These are phyloP conservation scores for Phytopythium chamaehyphon DNA, from an alignment of 352 stramenopile genomes.

Conservation along the genomic window DNA sequence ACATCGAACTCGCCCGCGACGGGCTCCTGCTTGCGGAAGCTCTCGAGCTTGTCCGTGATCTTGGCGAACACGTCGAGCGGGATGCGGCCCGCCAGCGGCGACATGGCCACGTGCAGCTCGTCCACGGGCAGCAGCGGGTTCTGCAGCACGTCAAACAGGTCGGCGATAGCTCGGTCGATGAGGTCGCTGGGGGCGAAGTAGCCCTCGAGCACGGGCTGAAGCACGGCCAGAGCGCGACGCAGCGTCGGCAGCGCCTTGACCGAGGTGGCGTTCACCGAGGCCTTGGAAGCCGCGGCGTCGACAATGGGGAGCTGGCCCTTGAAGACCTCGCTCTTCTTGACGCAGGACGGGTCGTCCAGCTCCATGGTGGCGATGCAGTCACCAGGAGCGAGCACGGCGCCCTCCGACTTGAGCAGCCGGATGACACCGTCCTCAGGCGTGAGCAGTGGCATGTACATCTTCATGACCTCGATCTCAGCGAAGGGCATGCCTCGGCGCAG, in stretches of 20 bases:
- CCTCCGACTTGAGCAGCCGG: constrained; percentile 94
- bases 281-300: constrained; percentile 23
- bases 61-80: constrained; percentile 89
- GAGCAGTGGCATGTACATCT: constrained; percentile 99
- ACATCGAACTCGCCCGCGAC: constrained; percentile 47
- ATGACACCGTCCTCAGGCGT: constrained; percentile 96
- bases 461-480: constrained; percentile 98
- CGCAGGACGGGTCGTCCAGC: constrained; percentile 97
- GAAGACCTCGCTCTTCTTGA: constrained; percentile 93
- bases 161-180: constrained; percentile 77
- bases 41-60: constrained; percentile 82
- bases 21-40: constrained; percentile 52
- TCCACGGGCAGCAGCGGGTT: constrained; percentile 82
- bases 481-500: constrained; percentile 84
- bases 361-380: constrained; percentile 97
- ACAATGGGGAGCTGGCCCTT: constrained; percentile 69
- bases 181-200: constrained; percentile 88
- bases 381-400: constrained; percentile 92
- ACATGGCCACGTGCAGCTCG: constrained; percentile 97
- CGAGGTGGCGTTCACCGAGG: constrained; percentile 69
- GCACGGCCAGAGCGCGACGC: constrained; percentile 64
- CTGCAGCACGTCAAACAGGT: constrained; percentile 75
- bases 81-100: constrained; percentile 95
- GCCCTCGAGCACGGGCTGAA: constrained; percentile 94
- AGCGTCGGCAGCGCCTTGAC: constrained; percentile 66